Evolutionary conservation across 2,329 filamentous ascomycete genomes (phyloP).

Genomic region (Hypoxylon sp.): DNA sequence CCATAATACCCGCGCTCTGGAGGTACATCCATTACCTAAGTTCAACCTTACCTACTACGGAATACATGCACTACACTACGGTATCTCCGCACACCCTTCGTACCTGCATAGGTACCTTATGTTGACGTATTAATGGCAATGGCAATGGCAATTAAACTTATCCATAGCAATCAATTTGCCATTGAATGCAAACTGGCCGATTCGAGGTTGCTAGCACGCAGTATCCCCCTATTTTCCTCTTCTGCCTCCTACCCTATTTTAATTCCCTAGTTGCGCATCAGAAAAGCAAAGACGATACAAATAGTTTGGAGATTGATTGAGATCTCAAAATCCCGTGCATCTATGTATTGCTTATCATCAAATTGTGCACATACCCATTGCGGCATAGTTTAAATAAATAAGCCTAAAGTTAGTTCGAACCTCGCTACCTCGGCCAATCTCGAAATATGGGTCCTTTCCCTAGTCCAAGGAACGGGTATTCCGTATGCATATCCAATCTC

Average conservation of each 20-base stretch:
- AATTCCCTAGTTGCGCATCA: neutral
- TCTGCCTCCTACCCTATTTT: neutral
- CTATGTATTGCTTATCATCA: constrained; percentile 8
- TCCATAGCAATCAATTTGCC: constrained; percentile 14
- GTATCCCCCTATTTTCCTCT: constrained; percentile 15
- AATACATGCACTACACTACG: too few relatives aligned
- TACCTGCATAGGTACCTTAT: constrained; percentile 33
- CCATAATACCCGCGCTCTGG: neutral
- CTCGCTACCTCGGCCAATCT: constrained; percentile 42
- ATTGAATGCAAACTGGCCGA: constrained; percentile 16
- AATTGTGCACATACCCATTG: constrained; percentile 13
- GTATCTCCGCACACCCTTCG: neutral
- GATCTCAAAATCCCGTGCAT: constrained; percentile 12
- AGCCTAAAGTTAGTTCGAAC: constrained; percentile 21
- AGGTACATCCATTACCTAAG: neutral
- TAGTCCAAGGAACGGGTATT: constrained; percentile 7
- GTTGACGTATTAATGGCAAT: constrained; percentile 15
- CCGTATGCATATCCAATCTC: constrained; percentile 12
- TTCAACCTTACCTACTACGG: too few relatives aligned
- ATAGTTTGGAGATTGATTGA: constrained; percentile 5
- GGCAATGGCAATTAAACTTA: constrained; percentile 26
- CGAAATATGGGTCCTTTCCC: constrained; percentile 30
- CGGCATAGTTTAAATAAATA: constrained; percentile 7
- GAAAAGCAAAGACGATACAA: constrained; percentile 14
- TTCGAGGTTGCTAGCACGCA: constrained; percentile 16